Conservation (phyloP, 2,329 filamentous ascomycete species). For the Hypoxylon sp. region DNA sequence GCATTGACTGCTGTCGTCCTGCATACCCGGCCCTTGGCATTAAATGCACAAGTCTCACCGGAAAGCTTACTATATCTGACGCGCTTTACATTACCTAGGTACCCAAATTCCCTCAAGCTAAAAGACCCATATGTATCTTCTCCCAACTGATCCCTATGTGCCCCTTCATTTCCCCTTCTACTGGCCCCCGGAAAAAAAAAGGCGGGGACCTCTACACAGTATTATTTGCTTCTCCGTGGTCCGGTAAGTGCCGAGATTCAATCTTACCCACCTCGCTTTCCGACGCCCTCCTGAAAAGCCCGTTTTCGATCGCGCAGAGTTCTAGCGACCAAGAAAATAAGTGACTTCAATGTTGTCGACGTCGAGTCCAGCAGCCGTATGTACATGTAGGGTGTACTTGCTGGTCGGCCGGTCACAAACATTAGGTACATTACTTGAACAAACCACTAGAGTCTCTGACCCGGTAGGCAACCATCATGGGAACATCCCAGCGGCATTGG, state of each 20-base stretch:
- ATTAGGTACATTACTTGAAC: neutral
- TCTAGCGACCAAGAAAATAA: neutral
- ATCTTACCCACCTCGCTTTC: constrained; percentile 21
- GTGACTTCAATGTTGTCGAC: neutral
- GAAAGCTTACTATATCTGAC: constrained; percentile 43
- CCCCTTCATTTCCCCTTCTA: constrained; percentile 26
- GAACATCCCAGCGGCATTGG: constrained; percentile 11
- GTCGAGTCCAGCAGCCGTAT: constrained; percentile 10
- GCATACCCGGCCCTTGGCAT: constrained; percentile 38
- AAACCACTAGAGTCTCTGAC: constrained; percentile 12
- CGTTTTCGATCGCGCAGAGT: neutral
- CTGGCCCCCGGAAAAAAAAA: constrained; percentile 19
- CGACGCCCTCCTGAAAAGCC: neutral
- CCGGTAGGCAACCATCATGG: constrained; percentile 14
- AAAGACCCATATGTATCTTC: constrained; percentile 6
- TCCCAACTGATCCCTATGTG: constrained; percentile 12
- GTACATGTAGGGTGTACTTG: constrained; percentile 5
- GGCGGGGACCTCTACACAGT: constrained; percentile 13
- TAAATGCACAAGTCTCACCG: constrained; percentile 21
- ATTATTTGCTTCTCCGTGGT: constrained; percentile 13
- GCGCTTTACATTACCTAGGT: constrained; percentile 22
- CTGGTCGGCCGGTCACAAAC: constrained; percentile 2
- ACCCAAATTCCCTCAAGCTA: constrained; percentile 38
- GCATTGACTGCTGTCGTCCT: constrained; percentile 21
- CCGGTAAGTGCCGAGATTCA: constrained; percentile 36